phyloP scores from a whole-genome alignment of 2,329 filamentous ascomycete species.

The Colletotrichum australisinense region DNA sequence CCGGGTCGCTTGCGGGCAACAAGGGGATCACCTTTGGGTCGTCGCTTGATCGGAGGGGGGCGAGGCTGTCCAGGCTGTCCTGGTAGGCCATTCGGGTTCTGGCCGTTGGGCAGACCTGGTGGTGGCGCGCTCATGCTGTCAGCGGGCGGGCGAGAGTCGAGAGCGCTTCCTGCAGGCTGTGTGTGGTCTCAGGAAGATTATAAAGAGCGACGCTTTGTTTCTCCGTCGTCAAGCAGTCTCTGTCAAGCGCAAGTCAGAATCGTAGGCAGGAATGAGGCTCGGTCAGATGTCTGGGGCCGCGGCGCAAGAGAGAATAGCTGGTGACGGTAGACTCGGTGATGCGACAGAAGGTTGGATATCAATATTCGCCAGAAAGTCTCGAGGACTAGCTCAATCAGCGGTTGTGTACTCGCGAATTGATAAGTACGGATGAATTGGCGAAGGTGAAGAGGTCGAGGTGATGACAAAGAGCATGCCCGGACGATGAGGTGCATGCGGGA shows the following conservation, averaged over 20 bases:
- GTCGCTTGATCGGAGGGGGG: conserved; percentile 53
- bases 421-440: neutral
- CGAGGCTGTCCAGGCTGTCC: conserved; percentile 40
- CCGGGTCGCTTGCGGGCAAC: conserved; percentile 68
- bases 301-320: conserved; percentile 2
- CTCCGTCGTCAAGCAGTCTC: neutral
- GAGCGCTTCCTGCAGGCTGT: neutral
- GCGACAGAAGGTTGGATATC: neutral
- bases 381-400: neutral
- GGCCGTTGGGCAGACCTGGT: conserved; percentile 44
- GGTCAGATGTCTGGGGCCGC: neutral
- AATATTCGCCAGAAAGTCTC: neutral
- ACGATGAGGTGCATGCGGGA: conserved; percentile 12
- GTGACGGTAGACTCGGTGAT: neutral
- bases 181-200: neutral
- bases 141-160: neutral
- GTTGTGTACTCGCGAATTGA: neutral
- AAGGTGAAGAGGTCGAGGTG: neutral
- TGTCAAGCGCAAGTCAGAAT: neutral
- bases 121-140: conserved; percentile 58
- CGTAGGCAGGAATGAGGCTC: neutral
- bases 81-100: conserved; percentile 46
- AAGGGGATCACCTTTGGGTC: conserved; percentile 70
- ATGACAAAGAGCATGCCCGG: conserved; percentile 15
- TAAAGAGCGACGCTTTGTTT: neutral